Evolutionary conservation across 495 filamentous ascomycete genomes (phyloP).

Genomic region (Parachaetomium inaequale): DNA sequence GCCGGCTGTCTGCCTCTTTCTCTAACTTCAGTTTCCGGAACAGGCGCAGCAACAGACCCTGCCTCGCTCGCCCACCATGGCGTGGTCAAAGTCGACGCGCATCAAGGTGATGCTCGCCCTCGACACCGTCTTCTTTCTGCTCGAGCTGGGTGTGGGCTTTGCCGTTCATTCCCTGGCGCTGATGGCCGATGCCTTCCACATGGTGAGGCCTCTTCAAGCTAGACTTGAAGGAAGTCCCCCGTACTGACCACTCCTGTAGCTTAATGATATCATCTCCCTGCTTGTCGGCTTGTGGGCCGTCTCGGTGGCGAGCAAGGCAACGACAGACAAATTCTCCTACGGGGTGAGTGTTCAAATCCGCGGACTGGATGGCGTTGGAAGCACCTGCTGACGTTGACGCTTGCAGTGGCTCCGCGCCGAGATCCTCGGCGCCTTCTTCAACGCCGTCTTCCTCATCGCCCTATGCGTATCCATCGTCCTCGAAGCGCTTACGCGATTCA

Average conservation of each 20-base stretch:
- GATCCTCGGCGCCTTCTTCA: constrained; percentile 90
- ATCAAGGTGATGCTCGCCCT: constrained; percentile 91
- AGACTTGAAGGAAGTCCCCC: background rate
- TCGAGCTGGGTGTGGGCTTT: constrained; percentile 84
- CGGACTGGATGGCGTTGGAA: background rate
- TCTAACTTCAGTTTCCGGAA: background rate
- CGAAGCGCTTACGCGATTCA: constrained; percentile 83
- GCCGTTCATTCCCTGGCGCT: constrained; percentile 85
- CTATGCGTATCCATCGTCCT: constrained; percentile 93
- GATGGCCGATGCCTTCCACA: constrained; percentile 96
- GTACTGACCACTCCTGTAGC: constrained; percentile 39
- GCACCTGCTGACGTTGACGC: constrained; percentile 31
- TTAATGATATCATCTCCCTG: constrained; percentile 95
- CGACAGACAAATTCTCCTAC: constrained; percentile 87
- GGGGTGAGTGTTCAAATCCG: constrained; percentile 56
- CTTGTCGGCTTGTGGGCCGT: constrained; percentile 94
- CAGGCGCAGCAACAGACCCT: background rate
- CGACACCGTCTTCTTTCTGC: constrained; percentile 81
- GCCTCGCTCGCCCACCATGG: constrained; percentile 54
- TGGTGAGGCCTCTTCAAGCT: constrained; percentile 54
- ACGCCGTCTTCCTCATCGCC: constrained; percentile 94
- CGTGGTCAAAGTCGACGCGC: constrained; percentile 84
- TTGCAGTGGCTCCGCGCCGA: constrained; percentile 86
- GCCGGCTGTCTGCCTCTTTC: background rate
- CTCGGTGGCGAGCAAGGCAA: constrained; percentile 73